Base-by-base conservation (phyloP, 2,329 filamentous ascomycete genomes). In the Purpureocillium takamizusanense region DNA sequence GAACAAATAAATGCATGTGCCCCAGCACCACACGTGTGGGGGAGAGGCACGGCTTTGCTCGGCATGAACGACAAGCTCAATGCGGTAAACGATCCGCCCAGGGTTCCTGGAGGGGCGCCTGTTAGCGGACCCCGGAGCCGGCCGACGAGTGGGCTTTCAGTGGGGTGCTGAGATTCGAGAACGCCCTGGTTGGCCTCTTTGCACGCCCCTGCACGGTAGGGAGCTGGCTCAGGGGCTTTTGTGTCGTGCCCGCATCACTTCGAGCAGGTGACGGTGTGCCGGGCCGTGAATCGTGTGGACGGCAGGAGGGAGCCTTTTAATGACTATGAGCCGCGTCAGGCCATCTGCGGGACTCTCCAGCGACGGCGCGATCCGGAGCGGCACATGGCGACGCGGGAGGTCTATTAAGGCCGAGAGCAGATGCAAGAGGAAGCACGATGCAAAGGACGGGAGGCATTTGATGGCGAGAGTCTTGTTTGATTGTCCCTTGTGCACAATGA, bases 61-160 rank as follows among this genome's bases (percentile, higher is more conserved):
- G 33, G 25, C 34, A 25, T 25, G 6, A 25, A 25, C 21, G 10
- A 10, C 21, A 10, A 25, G 21, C 21, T 25, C 10, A 25, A 25
- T 25, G 6, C 21, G 21, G 21, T 5, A 5, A 25, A 25, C 21
- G 21, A 25, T 25, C 21, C 21, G 21, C 21, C n/a, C 21, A 25
- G 21, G 6, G 21, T 25, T 5, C 21, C 21, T 35, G 18, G 33
- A 8, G 16, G 17, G 23, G 13, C n/a, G n/a, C 12, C 28, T 12
- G 11, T 28, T 12, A 41, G 31, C 31, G 37, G 38, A 31, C 35
- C 32, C 35, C 42, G 42, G 42, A 42, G 40, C 40, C 40, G 40
- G 42, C 41, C 37, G 39, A 43, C 28, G 25, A 30, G 28, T 30
- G 4, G 28, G 31, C 21, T 25, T 10, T 5, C 21, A 10, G 21